Percentiles rank a stretch among this genome's conserved stretches.
Conservation (phyloP, 2,329 filamentous ascomycete genomes). For the Paraphaeosphaeria minitans region DNA sequence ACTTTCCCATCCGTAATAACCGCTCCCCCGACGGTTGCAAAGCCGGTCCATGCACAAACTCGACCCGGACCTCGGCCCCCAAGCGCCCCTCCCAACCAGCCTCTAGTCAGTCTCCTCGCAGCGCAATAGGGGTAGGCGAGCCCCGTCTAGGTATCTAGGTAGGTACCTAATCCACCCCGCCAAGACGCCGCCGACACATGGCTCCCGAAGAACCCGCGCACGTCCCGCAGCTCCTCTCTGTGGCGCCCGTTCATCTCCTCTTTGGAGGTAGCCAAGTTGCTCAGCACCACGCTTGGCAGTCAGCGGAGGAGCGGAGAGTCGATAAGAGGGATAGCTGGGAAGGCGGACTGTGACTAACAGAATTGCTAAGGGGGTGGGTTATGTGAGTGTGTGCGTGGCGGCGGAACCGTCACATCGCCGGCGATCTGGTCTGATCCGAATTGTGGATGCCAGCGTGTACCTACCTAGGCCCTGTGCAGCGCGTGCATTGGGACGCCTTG, state of each 20-base stretch:
- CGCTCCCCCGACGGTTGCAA: neutral
- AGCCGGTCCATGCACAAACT: neutral
- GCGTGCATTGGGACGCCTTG: slow-evolving; percentile 4
- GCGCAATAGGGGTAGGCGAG: slow-evolving; percentile 2
- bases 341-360: slow-evolving; percentile 5
- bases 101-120: neutral
- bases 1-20: neutral
- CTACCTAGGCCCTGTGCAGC: neutral
- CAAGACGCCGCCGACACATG: neutral
- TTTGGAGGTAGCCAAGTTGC: neutral
- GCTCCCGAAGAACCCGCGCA: neutral
- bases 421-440: neutral
- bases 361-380: neutral
- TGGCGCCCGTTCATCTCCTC: neutral
- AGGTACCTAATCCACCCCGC: too few relatives aligned
- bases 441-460: neutral
- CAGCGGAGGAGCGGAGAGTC: slow-evolving; percentile 6
- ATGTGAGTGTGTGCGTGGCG: neutral
- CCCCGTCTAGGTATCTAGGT: neutral
- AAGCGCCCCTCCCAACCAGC: neutral
- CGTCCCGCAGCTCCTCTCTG: neutral
- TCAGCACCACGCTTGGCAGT: neutral
- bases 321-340: slow-evolving; percentile 4
- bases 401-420: neutral
- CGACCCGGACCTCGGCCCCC: neutral